Evolutionary conservation across 257 asterid species (phyloP).

Genomic region (Oldenlandia corymbosa): DNA sequence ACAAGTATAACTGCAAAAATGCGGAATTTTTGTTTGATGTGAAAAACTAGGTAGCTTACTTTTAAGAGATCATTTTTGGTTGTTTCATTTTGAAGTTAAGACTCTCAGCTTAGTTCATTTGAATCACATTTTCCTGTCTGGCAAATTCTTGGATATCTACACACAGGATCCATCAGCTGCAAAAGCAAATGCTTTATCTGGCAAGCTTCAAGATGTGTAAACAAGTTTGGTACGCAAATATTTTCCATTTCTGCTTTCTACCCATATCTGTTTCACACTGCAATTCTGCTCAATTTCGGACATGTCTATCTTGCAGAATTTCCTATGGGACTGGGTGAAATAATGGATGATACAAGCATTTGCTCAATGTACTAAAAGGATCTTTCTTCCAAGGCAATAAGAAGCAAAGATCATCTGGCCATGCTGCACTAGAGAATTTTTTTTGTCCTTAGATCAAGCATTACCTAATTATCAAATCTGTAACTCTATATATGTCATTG

Average conservation of each 20-base stretch:
- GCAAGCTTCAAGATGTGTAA: constrained; percentile 20
- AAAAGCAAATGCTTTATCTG: constrained; percentile 17
- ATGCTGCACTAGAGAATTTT: constrained; percentile 3
- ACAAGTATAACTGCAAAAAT: not conserved
- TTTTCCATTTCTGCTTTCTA: not conserved
- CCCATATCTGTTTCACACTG: not conserved
- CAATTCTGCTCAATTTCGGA: not conserved
- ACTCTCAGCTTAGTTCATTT: not conserved
- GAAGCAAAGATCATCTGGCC: not conserved
- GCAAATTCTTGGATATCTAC: not conserved
- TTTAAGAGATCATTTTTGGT: not conserved
- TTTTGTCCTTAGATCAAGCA: not conserved
- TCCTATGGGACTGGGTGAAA: not conserved
- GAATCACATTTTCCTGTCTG: not conserved
- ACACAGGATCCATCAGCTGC: constrained; percentile 16
- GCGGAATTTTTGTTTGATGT: not conserved
- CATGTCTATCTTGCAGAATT: constrained; percentile 4
- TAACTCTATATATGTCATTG: not conserved
- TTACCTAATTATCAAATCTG: not conserved
- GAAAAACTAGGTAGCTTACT: not conserved
- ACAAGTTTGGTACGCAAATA: constrained; percentile 7
- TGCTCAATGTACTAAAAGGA: constrained; percentile 4
- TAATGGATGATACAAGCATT: not conserved
- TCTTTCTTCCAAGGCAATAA: not conserved
- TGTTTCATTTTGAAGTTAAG: not conserved